These are phyloP conservation scores for Fusarium sp. DNA, from an alignment of 2,329 filamentous ascomycete species.

Conservation along the genomic window DNA sequence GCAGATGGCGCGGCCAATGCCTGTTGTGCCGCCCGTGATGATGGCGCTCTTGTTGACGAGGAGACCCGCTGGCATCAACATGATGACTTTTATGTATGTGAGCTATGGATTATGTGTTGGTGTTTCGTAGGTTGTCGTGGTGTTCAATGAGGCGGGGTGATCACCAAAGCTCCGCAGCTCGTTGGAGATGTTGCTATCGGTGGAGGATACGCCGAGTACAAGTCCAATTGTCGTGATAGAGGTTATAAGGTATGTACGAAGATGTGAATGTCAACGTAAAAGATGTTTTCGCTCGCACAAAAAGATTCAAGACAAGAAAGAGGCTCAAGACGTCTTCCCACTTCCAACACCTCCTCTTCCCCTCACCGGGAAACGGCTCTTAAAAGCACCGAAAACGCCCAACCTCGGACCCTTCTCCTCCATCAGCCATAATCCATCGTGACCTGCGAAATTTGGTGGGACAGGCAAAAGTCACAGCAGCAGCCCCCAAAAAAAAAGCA, in stretches of 20 bases:
- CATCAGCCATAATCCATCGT: constrained; percentile 26
- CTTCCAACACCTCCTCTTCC: constrained; percentile 3
- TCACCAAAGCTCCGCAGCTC: neutral
- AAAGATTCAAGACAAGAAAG: neutral
- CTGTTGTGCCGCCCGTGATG: constrained; percentile 88
- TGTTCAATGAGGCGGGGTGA: neutral
- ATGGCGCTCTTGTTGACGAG: constrained; percentile 82
- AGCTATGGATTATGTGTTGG: neutral
- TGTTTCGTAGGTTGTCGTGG: neutral
- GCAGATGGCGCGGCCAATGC: constrained; percentile 87
- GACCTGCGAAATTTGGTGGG: constrained; percentile 33
- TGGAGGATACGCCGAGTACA: neutral
- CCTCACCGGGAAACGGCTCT: constrained; percentile 36
- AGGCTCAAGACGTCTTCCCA: neutral
- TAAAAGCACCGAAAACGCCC: constrained; percentile 30
- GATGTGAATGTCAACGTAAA: neutral
- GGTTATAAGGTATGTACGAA: neutral
- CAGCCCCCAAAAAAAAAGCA: neutral
- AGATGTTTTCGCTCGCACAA: neutral
- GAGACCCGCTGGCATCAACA: constrained; percentile 63
- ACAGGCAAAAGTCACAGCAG: neutral
- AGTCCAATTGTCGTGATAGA: neutral
- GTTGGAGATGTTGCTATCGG: neutral
- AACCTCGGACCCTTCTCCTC: constrained; percentile 19
- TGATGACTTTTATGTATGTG: constrained; percentile 38